Conservation (phyloP, 371 early-diverging fungal species). For the Saksenaea vasiformis region DNA sequence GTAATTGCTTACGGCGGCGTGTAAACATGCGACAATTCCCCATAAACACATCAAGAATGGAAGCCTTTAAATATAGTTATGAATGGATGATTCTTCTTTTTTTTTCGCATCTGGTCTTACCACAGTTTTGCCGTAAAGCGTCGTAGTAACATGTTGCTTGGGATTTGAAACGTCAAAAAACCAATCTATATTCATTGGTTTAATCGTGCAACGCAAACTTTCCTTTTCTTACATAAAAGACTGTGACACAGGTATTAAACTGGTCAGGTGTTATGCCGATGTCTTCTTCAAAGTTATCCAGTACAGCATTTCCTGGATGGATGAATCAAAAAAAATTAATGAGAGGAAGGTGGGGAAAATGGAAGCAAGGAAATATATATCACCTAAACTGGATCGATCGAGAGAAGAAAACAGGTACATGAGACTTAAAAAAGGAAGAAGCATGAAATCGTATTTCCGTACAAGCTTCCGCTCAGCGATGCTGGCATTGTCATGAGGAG, state of each 20-base stretch:
- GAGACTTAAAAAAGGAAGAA: constrained; percentile 52
- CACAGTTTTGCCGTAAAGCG: constrained; percentile 42
- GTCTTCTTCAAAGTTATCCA: constrained; percentile 52
- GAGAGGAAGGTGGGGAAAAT: background rate
- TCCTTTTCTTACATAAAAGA: constrained; percentile 37
- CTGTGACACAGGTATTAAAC: constrained; percentile 48
- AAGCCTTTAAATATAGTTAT: constrained; percentile 24
- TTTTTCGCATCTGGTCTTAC: constrained; percentile 16
- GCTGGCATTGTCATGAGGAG: background rate
- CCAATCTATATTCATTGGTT: constrained; percentile 25
- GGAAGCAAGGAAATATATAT: background rate
- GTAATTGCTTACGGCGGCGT: constrained; percentile 36
- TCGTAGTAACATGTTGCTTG: constrained; percentile 48
- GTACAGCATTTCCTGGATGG: constrained; percentile 43
- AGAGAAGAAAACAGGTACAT: constrained; percentile 55
- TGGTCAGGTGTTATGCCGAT: constrained; percentile 48
- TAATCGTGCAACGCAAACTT: background rate
- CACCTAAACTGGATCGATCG: constrained; percentile 54
- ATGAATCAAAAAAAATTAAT: background rate
- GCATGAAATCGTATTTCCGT: constrained; percentile 46
- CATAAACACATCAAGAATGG: constrained; percentile 45
- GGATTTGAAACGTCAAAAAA: constrained; percentile 48
- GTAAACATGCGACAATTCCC: constrained; percentile 42
- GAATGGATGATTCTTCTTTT: background rate
- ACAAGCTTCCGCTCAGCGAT: constrained; percentile 26